A percentile compares a stretch with the other conserved stretches of the same genome.
These are phyloP conservation scores for Arthrobotrys musiformis DNA, from an alignment of 2,329 filamentous ascomycete species.

Conservation along the genomic window DNA sequence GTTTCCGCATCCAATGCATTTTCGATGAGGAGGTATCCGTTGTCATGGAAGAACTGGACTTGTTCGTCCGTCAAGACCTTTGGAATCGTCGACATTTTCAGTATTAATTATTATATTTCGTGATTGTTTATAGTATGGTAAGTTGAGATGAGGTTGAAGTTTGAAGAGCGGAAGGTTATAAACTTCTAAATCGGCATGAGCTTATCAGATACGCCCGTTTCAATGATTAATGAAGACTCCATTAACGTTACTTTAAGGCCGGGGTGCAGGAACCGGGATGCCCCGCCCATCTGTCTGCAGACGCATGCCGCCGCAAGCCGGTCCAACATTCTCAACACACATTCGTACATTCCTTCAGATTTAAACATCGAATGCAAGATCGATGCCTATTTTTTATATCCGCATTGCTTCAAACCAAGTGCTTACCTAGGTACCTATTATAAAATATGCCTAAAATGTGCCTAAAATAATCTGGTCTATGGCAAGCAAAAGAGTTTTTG, in stretches of 20 bases:
- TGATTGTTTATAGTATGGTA: background rate
- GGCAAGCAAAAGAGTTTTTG: too few species aligned
- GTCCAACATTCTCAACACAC: conserved; percentile 24
- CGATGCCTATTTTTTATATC: too few species aligned
- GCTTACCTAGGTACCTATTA: too few species aligned
- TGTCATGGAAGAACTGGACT: conserved; percentile 76
- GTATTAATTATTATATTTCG: background rate
- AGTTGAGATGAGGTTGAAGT: background rate
- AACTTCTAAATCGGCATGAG: background rate
- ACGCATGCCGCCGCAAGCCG: conserved; percentile 24
- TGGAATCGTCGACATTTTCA: conserved; percentile 37
- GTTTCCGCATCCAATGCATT: conserved; percentile 76
- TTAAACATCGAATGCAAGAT: background rate
- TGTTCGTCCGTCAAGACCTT: conserved; percentile 77
- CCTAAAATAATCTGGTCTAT: too few species aligned
- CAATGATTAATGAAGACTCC: background rate
- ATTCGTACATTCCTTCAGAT: background rate
- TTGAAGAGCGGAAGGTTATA: background rate
- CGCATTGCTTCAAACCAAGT: too few species aligned
- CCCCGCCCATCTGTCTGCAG: background rate
- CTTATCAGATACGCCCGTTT: conserved; percentile 1
- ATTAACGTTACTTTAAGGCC: conserved; percentile 2
- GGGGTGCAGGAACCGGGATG: conserved; percentile 15
- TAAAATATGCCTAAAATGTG: too few species aligned
- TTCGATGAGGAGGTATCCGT: conserved; percentile 91